Evolutionary conservation across 805 yeast genomes (phyloP), one percentile per base, ranked within the genome.

Genomic region (Candida tammaniensis): DNA sequence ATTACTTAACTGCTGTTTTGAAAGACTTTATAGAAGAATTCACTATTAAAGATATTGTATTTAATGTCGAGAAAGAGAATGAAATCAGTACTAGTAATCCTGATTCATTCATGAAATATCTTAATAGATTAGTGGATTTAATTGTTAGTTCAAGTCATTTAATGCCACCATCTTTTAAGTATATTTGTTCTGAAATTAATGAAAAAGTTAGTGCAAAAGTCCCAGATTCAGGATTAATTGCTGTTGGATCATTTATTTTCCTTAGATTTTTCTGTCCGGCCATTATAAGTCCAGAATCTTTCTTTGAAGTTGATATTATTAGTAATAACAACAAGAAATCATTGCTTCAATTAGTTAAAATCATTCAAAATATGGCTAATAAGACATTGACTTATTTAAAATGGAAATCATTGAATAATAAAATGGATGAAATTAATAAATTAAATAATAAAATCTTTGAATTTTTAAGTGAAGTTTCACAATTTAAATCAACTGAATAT

Each of bases 201-300:
- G 53, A 61, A 24, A 64, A 80, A 36, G 78, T 86, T 34, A 61
- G 70, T 18, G 57, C 60, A n/a, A 77, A 76, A 44, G 82, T 82
- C 46, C 79, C 75, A 24, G 82, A 82, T 24, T 72, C 81, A 28
- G 66, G 74, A 24, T 42, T 65, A 17, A 68, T 79, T 24, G 87
- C 94, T 1, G 82, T 87, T 17, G 95, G 96, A 0, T 88, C 95
- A 0, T 91, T 85, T 53, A 66, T 91, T 35, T 89, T 91, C 50
- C 65, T 91, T 46, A 66, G 96, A 40, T 86, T 82, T 56, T 74
- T 88, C 44, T 88, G 94, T 53, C 97, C 98, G 9, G 95, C 95
- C 0, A 80, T 89, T 47, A 89, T 89, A 10, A 79, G 87, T 21
- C 97, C 97, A 0, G 95, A 86, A 38, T 69, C 81, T 5, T 70